A percentile compares a stretch with the other conserved stretches of the same genome.
Evolutionary conservation across 805 yeast genomes (phyloP).

Genomic region (Metschnikowia koreensis): DNA sequence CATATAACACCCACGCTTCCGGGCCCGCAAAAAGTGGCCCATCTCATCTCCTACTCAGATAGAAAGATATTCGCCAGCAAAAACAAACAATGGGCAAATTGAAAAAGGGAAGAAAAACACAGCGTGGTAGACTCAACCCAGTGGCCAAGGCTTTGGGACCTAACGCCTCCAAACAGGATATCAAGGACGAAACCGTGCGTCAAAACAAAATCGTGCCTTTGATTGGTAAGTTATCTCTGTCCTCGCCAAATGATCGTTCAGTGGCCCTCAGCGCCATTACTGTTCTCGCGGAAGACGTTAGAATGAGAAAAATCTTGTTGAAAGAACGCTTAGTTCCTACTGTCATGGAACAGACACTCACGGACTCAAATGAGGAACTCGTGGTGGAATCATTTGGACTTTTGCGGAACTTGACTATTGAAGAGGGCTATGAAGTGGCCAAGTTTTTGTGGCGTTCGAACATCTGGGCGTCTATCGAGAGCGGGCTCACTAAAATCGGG

Average conservation of each 20-base stretch:
- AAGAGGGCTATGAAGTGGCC: conserved; percentile 84
- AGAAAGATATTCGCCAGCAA: conserved; percentile 1
- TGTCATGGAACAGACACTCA: conserved; percentile 60
- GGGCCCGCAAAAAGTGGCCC: conserved; percentile 2
- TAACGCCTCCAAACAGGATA: conserved; percentile 17
- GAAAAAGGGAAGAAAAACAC: conserved; percentile 53
- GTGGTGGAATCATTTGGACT: conserved; percentile 80
- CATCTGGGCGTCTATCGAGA: conserved; percentile 62
- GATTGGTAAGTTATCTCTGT: conserved; percentile 59
- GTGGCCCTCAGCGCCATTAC: conserved; percentile 75
- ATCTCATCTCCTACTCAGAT: conserved; percentile 9
- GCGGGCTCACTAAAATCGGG: conserved; percentile 50
- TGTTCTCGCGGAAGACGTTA: conserved; percentile 66
- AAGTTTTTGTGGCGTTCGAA: conserved; percentile 74
- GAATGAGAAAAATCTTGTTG: conserved; percentile 59
- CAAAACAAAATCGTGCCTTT: conserved; percentile 65
- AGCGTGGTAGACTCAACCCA: conserved; percentile 37
- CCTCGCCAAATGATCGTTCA: conserved; percentile 67
- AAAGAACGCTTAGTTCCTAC: conserved; percentile 70
- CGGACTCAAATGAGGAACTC: conserved; percentile 68
- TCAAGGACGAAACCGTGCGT: conserved; percentile 48
- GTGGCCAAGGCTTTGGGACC: conserved; percentile 23
- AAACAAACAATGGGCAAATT: conserved; percentile 62
- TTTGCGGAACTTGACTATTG: conserved; percentile 73
- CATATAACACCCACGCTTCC: not conserved